These are phyloP conservation scores for Pyrenophora graminea DNA, from an alignment of 2,329 filamentous ascomycete genomes.

Conservation along the genomic window DNA sequence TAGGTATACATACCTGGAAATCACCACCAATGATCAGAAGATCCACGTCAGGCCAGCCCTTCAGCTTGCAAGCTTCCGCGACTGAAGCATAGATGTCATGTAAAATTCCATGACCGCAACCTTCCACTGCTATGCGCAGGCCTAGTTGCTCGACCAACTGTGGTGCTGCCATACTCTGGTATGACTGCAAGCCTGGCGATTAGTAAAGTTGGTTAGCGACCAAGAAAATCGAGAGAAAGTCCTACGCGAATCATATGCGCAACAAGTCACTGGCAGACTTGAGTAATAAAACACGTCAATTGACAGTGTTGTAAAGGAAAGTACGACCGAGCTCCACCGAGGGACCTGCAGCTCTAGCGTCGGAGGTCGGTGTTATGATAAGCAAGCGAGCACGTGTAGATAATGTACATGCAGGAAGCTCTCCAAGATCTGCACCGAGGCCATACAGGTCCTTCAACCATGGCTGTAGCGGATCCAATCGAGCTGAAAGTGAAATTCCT, in stretches of 20 bases:
- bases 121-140: slow-evolving; percentile 80
- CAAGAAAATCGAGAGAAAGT: neutral
- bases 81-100: slow-evolving; percentile 89
- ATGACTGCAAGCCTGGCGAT: neutral
- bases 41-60: slow-evolving; percentile 81
- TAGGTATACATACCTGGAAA: slow-evolving; percentile 68
- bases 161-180: slow-evolving; percentile 31
- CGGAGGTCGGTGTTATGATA: slow-evolving; percentile 27
- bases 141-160: slow-evolving; percentile 28
- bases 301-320: slow-evolving; percentile 10
- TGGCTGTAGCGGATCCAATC: slow-evolving; percentile 24
- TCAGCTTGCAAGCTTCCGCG: slow-evolving; percentile 66
- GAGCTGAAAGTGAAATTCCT: slow-evolving; percentile 38
- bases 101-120: slow-evolving; percentile 89
- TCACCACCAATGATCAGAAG: slow-evolving; percentile 94
- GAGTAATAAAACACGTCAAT: neutral
- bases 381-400: slow-evolving; percentile 11
- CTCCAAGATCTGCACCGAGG: slow-evolving; percentile 12
- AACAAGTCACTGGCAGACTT: neutral
- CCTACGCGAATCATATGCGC: slow-evolving; percentile 6
- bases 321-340: slow-evolving; percentile 15
- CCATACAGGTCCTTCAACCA: slow-evolving; percentile 14
- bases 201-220: neutral
- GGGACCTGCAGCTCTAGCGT: slow-evolving; percentile 28
- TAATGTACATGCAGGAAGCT: slow-evolving; percentile 15